Conservation (phyloP, 140 eudicot species). For the Ambrosia hybrid region DNA sequence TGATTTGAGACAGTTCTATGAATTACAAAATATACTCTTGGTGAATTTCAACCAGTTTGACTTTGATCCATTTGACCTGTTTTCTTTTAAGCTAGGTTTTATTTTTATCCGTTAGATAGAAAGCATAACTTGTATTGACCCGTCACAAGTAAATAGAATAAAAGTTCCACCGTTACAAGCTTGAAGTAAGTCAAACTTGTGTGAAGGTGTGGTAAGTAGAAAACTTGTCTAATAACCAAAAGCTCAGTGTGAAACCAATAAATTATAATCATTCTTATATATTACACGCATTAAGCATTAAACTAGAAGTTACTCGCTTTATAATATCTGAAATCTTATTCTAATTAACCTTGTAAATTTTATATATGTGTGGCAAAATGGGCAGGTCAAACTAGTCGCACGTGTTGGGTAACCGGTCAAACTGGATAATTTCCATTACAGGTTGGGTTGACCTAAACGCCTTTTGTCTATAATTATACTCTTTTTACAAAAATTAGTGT, state of each 20-base stretch:
- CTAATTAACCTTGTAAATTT: not conserved
- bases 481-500: too few relatives aligned
- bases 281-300: not conserved
- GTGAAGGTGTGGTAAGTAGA: not conserved
- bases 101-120: not conserved
- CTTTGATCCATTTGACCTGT: not conserved
- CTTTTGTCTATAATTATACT: too few relatives aligned
- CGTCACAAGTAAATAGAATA: not conserved
- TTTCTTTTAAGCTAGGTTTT: not conserved
- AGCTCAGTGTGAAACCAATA: not conserved
- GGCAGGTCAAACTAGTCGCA: too few relatives aligned
- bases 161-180: conserved; percentile 1
- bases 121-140: not conserved
- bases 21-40: not conserved
- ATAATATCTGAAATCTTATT: not conserved
- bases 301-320: too few relatives aligned
- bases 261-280: not conserved
- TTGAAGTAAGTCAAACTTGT: not conserved
- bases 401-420: too few relatives aligned
- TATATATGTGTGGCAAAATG: not conserved
- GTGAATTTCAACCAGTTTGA: conserved; percentile 1
- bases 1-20: not conserved
- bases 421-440: too few relatives aligned
- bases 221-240: not conserved
- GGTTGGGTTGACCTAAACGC: too few relatives aligned